Conservation (phyloP, 768 basidiomycete genomes). For the Kwoniella shandongensis region DNA sequence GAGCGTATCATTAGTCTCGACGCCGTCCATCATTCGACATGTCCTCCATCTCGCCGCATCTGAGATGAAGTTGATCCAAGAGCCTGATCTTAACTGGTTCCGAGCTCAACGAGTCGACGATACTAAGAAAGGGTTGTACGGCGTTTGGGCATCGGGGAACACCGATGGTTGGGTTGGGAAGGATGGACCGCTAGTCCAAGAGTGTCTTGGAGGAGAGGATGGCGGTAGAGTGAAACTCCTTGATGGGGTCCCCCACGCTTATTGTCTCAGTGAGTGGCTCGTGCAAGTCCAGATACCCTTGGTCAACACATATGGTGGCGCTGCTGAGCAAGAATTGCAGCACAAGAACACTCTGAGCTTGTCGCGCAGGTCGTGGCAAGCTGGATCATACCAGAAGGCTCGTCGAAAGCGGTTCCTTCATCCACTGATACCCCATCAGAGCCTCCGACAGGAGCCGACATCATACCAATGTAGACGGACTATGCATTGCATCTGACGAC, state of each 20-base stretch:
- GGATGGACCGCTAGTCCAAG: constrained; percentile 58
- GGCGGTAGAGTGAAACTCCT: constrained; percentile 57
- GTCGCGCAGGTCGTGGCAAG: constrained; percentile 33
- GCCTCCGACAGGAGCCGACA: constrained; percentile 3
- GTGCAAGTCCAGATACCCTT: neutral
- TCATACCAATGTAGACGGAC: constrained; percentile 16
- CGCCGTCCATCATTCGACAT: constrained; percentile 60
- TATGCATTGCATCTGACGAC: no score
- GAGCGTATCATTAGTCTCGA: constrained; percentile 58
- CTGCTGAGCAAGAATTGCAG: neutral
- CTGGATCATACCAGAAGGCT: constrained; percentile 29
- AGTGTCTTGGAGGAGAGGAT: constrained; percentile 53
- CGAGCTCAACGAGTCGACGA: constrained; percentile 30
- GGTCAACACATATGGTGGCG: neutral
- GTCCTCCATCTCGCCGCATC: constrained; percentile 65
- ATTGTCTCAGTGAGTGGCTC: constrained; percentile 65
- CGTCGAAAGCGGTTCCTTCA: neutral
- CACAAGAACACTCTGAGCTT: constrained; percentile 28
- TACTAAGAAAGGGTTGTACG: constrained; percentile 54
- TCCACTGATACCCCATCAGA: neutral
- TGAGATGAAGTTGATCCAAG: constrained; percentile 66
- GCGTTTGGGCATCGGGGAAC: constrained; percentile 62
- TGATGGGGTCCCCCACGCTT: constrained; percentile 66
- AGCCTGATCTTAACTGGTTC: constrained; percentile 59
- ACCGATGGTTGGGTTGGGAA: constrained; percentile 70